phyloP scores from a whole-genome alignment of 257 asterid genomes.

The Knoxia roxburghii region DNA sequence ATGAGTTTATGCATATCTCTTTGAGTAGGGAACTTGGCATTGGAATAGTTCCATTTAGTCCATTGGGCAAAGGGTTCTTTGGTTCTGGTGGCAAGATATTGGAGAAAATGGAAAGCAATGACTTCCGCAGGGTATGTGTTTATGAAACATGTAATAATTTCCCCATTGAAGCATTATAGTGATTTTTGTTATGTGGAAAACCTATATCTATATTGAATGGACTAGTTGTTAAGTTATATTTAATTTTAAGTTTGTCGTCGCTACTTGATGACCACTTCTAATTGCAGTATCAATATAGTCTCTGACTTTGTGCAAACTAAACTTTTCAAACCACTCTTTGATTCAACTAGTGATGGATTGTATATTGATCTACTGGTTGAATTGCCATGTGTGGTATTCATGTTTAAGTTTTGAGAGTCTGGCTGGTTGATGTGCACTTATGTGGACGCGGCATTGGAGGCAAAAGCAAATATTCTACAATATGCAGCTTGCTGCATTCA shows the following conservation, averaged over 20 bases:
- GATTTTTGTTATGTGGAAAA: not conserved
- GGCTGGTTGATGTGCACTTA: not conserved
- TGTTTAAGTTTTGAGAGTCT: not conserved
- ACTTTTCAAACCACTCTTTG: not conserved
- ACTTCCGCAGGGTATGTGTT: slow-evolving; percentile 25
- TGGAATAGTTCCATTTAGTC: slow-evolving; percentile 31
- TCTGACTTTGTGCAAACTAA: not conserved
- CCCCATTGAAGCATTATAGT: not conserved
- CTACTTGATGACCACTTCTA: not conserved
- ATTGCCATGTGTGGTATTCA: not conserved
- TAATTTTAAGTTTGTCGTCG: not conserved
- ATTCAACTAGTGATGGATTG: not conserved
- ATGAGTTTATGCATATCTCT: not conserved
- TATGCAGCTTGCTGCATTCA: no score
- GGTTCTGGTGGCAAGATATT: slow-evolving; percentile 23
- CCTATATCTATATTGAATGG: not conserved
- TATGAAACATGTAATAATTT: not conserved
- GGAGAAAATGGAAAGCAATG: slow-evolving; percentile 16
- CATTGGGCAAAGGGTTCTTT: slow-evolving; percentile 28
- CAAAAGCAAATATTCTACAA: no score
- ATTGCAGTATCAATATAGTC: not conserved
- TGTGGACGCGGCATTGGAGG: not conserved
- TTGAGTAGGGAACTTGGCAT: slow-evolving; percentile 29
- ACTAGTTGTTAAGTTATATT: not conserved
- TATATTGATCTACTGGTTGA: not conserved